A percentile compares a stretch with the other conserved stretches of the same genome.
Evolutionary conservation across 257 asterid genomes (phyloP).

Genomic region (Eucommia ulmoides): DNA sequence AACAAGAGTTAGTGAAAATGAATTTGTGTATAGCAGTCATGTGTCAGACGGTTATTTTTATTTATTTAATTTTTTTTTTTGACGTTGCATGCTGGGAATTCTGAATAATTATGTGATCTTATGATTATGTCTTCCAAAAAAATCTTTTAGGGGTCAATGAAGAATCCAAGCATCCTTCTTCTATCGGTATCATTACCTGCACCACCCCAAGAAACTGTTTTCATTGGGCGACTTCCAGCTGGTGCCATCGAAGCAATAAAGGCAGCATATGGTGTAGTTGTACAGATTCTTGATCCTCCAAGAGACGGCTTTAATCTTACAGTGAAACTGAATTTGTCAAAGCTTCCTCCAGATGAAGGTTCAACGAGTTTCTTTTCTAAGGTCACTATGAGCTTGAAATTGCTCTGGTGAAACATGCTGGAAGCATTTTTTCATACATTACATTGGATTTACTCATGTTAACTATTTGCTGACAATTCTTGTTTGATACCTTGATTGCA

Average conservation of each 20-base stretch:
- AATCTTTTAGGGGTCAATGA: conserved; percentile 55
- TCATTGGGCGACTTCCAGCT: conserved; percentile 78
- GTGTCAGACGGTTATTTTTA: not conserved
- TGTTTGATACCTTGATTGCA: no score
- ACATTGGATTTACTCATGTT: no score
- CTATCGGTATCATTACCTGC: conserved; percentile 69
- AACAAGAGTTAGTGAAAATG: no score
- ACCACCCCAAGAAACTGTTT: conserved; percentile 83
- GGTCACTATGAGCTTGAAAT: conserved; percentile 43
- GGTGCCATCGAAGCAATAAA: conserved; percentile 93
- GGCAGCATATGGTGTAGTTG: conserved; percentile 64
- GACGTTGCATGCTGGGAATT: conserved; percentile 3
- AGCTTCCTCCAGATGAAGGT: conserved; percentile 98
- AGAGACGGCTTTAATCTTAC: conserved; percentile 95
- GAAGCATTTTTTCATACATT: conserved; percentile 6
- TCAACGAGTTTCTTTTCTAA: conserved; percentile 54
- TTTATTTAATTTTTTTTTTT: conserved; percentile 4
- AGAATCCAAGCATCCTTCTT: conserved; percentile 64
- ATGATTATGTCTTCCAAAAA: conserved; percentile 6
- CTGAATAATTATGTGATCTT: not conserved
- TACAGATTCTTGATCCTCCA: conserved; percentile 97
- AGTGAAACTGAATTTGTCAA: conserved; percentile 75
- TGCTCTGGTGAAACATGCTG: conserved; percentile 19
- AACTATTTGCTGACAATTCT: no score
- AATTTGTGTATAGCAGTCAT: not conserved